A percentile compares a stretch with the other conserved stretches of the same genome.
Evolutionary conservation across 106 monocot genomes (phyloP).

Genomic region (Amphibolis antarctica): DNA sequence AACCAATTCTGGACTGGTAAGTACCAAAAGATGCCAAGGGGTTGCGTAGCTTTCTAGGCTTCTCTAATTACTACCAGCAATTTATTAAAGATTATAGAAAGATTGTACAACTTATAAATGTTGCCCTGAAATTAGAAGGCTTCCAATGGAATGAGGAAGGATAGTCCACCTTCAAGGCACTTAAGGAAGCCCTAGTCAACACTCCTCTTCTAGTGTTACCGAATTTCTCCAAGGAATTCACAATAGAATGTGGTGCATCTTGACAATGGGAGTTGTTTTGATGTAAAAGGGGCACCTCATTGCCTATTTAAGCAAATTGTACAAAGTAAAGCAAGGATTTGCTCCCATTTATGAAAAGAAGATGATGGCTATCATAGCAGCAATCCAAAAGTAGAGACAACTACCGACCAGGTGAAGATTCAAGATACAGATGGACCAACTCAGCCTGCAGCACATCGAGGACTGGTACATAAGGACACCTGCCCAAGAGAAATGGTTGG

Average conservation of each 20-base stretch:
- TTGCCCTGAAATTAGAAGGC: background rate
- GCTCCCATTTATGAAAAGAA: background rate
- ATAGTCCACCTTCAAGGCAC: background rate
- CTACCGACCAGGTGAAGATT: background rate
- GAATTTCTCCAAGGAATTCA: background rate
- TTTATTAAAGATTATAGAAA: background rate
- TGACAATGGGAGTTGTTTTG: background rate
- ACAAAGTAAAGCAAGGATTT: background rate
- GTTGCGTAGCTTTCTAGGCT: background rate
- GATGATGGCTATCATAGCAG: background rate
- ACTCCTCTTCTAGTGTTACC: background rate
- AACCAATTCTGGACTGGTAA: background rate
- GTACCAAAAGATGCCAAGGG: background rate
- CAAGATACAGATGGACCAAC: background rate
- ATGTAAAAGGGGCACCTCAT: background rate
- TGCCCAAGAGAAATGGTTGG: background rate
- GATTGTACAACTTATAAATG: background rate
- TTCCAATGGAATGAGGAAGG: background rate
- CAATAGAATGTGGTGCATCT: background rate
- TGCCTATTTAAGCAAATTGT: background rate
- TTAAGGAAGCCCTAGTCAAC: background rate
- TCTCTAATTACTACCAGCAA: background rate
- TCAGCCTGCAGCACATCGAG: background rate
- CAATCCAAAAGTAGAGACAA: background rate
- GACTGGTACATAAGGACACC: background rate